These are phyloP conservation scores for Citrus trifoliata DNA, from an alignment of 345 rosid genomes.

Conservation along the genomic window DNA sequence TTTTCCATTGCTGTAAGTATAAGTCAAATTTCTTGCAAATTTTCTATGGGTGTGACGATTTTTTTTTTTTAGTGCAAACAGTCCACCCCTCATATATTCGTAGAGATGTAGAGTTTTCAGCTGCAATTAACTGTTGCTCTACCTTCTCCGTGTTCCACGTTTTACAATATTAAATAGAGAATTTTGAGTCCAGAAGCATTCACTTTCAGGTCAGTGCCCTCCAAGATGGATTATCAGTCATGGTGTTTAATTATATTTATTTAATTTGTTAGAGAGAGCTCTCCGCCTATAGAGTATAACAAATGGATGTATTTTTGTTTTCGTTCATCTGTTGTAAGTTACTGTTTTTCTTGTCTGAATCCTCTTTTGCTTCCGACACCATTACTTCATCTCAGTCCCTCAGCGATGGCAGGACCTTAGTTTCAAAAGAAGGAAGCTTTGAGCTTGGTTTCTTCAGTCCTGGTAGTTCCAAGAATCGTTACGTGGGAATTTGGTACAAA, in stretches of 20 bases:
- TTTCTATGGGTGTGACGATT: too few species aligned
- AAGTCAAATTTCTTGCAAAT: too few species aligned
- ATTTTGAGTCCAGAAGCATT: background rate
- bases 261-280: background rate
- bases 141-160: too few species aligned
- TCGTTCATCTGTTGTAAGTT: background rate
- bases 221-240: background rate
- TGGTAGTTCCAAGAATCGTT: slow-evolving; percentile 35
- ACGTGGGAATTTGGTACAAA: slow-evolving; percentile 58
- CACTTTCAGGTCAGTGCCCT: too few species aligned
- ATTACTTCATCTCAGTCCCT: background rate
- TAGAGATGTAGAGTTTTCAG: too few species aligned
- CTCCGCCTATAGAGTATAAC: background rate
- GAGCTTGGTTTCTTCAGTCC: slow-evolving; percentile 43
- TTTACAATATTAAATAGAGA: too few species aligned
- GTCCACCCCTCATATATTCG: too few species aligned
- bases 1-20: too few species aligned
- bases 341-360: background rate
- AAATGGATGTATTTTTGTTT: background rate
- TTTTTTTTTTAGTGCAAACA: too few species aligned
- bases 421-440: slow-evolving; percentile 4
- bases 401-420: background rate
- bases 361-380: slow-evolving; percentile 8
- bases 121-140: fast-evolving
- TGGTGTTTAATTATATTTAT: background rate